A percentile compares a stretch with the other conserved stretches of the same genome.
These are phyloP conservation scores for Tephrocybe sp. DNA, from an alignment of 768 basidiomycete species.

Conservation along the genomic window DNA sequence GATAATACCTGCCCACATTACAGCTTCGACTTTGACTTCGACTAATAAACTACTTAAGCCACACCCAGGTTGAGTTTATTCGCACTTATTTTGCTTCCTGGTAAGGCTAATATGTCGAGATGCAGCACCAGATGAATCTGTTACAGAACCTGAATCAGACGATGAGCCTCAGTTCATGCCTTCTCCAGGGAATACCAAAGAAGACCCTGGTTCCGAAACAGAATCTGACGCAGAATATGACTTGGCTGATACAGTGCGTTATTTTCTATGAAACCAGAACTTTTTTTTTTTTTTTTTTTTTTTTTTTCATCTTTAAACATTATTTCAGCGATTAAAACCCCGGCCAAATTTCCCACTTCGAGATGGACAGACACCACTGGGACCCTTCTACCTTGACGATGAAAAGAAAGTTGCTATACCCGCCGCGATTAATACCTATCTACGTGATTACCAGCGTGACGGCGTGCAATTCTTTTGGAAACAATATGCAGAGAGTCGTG, in stretches of 20 bases:
- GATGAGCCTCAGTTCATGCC: constrained; percentile 8
- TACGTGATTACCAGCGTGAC: constrained; percentile 90
- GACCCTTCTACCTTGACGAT: constrained; percentile 50
- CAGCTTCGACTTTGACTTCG: neutral
- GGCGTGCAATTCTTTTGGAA: constrained; percentile 82
- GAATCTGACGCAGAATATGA: constrained; percentile 43
- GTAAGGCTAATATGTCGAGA: neutral
- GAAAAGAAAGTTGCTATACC: constrained; percentile 52
- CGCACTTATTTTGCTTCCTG: neutral
- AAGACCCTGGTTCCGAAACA: constrained; percentile 32
- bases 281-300: neutral
- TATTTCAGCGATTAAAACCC: constrained; percentile 26
- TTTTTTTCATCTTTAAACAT: too few species aligned
- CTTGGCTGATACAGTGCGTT: constrained; percentile 22
- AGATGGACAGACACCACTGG: constrained; percentile 37
- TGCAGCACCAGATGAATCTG: constrained; percentile 16
- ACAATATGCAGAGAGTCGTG: constrained; percentile 61
- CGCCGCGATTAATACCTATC: constrained; percentile 72
- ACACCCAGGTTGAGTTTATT: constrained; percentile 10
- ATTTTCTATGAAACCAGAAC: neutral
- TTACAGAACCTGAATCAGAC: constrained; percentile 40
- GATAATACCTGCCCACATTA: neutral
- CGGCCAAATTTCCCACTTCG: constrained; percentile 55
- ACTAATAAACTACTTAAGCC: constrained; percentile 8
- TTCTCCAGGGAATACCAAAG: neutral